phyloP scores from a whole-genome alignment of 192 early-diverging fungal genomes.

The Umbelopsis isabellina region DNA sequence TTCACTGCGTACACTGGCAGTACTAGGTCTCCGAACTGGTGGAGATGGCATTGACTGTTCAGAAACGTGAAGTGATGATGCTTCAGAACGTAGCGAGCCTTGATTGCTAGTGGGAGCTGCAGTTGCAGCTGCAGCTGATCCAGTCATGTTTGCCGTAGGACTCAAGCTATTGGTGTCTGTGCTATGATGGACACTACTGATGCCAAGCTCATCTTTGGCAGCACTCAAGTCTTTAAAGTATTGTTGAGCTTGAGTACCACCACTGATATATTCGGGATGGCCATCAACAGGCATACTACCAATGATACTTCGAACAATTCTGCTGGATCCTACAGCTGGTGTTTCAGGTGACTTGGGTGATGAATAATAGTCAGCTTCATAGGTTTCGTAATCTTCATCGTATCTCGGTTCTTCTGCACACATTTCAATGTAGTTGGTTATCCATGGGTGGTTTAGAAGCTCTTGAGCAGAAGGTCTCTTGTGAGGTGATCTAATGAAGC shows the following conservation, averaged over 20 bases:
- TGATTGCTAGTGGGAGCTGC: not conserved
- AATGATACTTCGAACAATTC: conserved; percentile 26
- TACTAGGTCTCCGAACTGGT: not conserved
- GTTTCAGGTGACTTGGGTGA: conserved; percentile 5
- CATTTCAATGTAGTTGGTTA: conserved; percentile 46
- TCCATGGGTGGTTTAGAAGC: conserved; percentile 75
- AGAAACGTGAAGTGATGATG: not conserved
- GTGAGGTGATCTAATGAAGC: conserved; percentile 73
- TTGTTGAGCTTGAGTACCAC: conserved; percentile 30
- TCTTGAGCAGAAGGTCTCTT: conserved; percentile 77
- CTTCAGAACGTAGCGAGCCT: not conserved
- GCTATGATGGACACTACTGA: not conserved
- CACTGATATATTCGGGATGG: conserved; percentile 10
- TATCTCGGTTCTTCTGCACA: not conserved
- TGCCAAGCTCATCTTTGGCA: not conserved
- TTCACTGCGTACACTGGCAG: not conserved
- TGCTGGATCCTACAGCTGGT: not conserved
- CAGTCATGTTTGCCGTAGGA: not conserved
- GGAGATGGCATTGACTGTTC: not conserved
- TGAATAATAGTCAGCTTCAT: not conserved
- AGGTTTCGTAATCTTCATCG: not conserved
- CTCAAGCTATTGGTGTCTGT: not conserved
- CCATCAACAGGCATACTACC: conserved; percentile 31
- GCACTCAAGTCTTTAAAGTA: conserved; percentile 28
- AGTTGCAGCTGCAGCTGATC: not conserved